Base-by-base conservation (phyloP, 2,329 filamentous ascomycete species). In the Aspergillus clavatus region DNA sequence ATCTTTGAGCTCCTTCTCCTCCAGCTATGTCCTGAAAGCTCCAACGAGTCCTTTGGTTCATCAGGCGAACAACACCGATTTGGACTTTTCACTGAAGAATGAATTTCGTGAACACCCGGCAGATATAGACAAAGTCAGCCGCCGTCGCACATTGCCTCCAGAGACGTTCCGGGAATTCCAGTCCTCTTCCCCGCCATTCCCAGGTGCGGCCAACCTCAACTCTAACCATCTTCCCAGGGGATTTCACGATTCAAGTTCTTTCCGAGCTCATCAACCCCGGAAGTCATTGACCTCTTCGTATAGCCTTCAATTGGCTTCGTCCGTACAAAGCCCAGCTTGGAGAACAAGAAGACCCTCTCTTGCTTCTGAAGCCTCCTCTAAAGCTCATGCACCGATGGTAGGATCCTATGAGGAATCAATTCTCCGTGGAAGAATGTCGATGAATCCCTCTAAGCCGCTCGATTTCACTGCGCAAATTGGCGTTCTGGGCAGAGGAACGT, bases 361-460 rank as follows among this genome's bases (percentile, higher is more conserved):
- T 37, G 78, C 80, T 12, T 82, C 84, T 0, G 90, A 95, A 37
- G 72, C 76, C 2, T 89, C 88, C 2, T 84, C 88, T 3, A 72
- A 93, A 22, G 87, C 91, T 45, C 89, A 94, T 67, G 90, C 91
- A 7, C 90, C 90, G 3, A 94, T 98, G 86, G 91, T 97, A 2
- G 93, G 93, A 2, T 96, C 91, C 1, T 98, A 96, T 57, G 93
- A 98, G 68, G 93, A 98, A 69, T 96, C 89, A 22, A 96, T 98
- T 48, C 73, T 98, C 2, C 83, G 89, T 38, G 93, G 93, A 29
- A 82, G 93, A 51, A 98, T 98, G 93, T 97, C 93, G 22, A 96
- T 90, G 1, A 93, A 84, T 2, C 91, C 93, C 0, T 97, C 91
- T 1, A 90, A 87, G 54, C 91, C 93, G 5, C 73, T 98, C 5